Conservation (phyloP, 441 rosid species). For the Erysimum cheiri region DNA sequence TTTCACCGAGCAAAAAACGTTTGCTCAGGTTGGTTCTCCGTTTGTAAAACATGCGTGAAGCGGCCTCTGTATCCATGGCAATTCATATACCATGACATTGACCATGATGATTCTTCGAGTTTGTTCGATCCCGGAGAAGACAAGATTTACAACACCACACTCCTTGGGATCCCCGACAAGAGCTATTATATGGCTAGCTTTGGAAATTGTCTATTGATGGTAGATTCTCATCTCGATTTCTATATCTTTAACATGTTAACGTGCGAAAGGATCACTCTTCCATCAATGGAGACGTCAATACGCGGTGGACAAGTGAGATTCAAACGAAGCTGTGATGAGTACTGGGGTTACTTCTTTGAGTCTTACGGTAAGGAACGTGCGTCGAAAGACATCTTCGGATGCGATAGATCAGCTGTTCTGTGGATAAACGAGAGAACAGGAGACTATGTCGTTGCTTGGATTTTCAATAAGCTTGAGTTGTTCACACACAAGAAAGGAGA, state of each 20-base stretch:
- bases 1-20: background rate
- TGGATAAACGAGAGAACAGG: slow-evolving; percentile 2
- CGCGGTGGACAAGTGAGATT: no score
- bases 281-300: background rate
- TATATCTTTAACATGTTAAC: background rate
- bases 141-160: background rate
- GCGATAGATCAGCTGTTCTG: background rate
- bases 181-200: background rate
- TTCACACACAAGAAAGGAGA: background rate
- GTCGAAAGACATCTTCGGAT: background rate
- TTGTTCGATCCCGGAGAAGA: background rate
- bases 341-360: no score
- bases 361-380: no score
- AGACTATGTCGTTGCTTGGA: background rate
- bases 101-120: background rate
- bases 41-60: slow-evolving; percentile 4
- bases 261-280: background rate
- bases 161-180: background rate
- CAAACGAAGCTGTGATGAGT: no score
- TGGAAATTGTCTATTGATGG: background rate
- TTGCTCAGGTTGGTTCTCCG: slow-evolving; percentile 5
- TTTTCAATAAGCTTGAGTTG: background rate
- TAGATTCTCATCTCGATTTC: background rate
- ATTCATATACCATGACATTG: background rate
- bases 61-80: background rate